Conservation (phyloP, 768 basidiomycete genomes). For the Phlebiopsis gigantea region DNA sequence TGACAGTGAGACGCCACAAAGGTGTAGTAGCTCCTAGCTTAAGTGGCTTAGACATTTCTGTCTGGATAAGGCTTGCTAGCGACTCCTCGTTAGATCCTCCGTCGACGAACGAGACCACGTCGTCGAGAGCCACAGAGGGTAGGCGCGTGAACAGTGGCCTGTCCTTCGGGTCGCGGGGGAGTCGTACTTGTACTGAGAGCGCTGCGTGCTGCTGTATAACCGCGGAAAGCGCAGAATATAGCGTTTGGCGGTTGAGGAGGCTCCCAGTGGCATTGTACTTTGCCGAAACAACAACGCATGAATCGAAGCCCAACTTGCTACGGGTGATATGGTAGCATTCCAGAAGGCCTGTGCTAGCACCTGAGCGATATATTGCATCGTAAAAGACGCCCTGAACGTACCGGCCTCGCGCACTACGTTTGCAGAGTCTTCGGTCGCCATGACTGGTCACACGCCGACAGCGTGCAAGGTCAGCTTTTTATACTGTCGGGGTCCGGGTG, state of each 20-base stretch:
- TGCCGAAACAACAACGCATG: neutral
- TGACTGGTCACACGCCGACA: neutral
- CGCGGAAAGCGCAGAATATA: neutral
- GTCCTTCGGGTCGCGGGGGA: neutral
- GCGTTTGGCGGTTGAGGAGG: slow-evolving; percentile 2
- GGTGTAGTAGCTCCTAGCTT: slow-evolving; percentile 24
- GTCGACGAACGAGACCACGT: neutral
- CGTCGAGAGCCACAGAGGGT: neutral
- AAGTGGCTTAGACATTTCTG: slow-evolving; percentile 11
- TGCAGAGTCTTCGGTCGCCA: neutral
- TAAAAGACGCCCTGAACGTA: neutral
- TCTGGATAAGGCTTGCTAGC: neutral
- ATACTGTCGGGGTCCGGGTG: neutral
- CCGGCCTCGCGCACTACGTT: neutral
- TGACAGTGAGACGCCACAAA: slow-evolving; percentile 34
- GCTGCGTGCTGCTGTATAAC: neutral
- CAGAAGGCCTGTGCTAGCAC: neutral
- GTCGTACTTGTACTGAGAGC: neutral
- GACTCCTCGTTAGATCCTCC: neutral
- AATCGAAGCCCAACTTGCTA: neutral
- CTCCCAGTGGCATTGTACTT: neutral
- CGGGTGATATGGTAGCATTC: neutral
- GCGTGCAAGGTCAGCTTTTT: neutral
- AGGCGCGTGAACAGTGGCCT: neutral
- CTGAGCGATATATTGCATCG: neutral